Conservation (phyloP, 1,284 basidiomycete genomes). For the Ceratobasidium sp. region DNA sequence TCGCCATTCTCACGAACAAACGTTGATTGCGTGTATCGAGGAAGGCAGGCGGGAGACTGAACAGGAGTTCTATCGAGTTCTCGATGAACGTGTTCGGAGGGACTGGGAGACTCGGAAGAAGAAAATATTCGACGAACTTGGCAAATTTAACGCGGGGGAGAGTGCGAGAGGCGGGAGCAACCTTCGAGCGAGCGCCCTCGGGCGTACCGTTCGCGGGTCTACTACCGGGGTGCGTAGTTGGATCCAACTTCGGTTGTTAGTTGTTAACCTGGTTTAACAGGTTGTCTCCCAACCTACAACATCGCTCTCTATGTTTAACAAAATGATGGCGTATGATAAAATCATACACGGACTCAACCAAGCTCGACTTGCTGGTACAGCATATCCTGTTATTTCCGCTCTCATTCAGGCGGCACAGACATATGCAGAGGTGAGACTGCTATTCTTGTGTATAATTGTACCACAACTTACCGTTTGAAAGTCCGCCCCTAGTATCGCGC, state of each 20-base stretch:
- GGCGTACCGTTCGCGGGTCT: constrained; percentile 45
- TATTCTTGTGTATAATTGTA: neutral
- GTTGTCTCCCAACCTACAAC: constrained; percentile 58
- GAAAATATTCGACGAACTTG: constrained; percentile 90
- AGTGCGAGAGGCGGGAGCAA: constrained; percentile 46
- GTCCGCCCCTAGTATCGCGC: constrained; percentile 58
- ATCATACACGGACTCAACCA: constrained; percentile 81
- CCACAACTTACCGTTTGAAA: constrained; percentile 20
- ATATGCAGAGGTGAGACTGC: constrained; percentile 66
- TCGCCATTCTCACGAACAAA: constrained; percentile 93
- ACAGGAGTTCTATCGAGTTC: constrained; percentile 83
- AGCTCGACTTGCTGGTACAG: constrained; percentile 75
- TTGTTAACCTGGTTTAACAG: constrained; percentile 44
- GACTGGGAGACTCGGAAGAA: constrained; percentile 95
- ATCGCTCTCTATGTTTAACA: constrained; percentile 84
- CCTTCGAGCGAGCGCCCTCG: constrained; percentile 48
- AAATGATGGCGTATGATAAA: constrained; percentile 95
- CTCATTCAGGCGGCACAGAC: constrained; percentile 74
- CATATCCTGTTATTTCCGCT: constrained; percentile 79
- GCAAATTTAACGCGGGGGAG: constrained; percentile 60
- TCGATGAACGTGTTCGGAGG: constrained; percentile 79
- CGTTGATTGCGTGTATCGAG: constrained; percentile 93
- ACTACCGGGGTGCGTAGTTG: constrained; percentile 40
- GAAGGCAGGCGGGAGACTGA: constrained; percentile 88
- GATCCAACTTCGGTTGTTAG: neutral